A percentile compares a stretch with the other conserved stretches of the same genome.
Evolutionary conservation across 331 rosid species (phyloP).

Genomic region (Malus hybrid): DNA sequence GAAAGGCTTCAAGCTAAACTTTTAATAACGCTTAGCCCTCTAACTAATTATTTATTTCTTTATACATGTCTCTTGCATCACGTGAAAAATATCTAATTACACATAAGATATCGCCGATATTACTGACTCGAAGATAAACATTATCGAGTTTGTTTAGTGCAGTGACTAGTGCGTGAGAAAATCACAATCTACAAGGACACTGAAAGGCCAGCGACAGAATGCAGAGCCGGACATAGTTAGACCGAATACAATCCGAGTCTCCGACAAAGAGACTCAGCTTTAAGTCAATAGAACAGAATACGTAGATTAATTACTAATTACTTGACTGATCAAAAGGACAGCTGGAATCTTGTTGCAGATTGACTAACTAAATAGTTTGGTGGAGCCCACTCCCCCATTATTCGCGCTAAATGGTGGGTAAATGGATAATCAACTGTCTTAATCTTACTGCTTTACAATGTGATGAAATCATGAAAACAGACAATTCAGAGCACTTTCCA

Average conservation of each 20-base stretch:
- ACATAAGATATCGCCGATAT: no score
- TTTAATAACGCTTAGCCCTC: no score
- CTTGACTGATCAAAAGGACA: constrained; percentile 18
- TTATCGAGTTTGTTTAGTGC: no score
- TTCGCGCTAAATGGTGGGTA: constrained; percentile 40
- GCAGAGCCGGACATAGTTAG: not conserved
- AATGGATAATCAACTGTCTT: constrained; percentile 9
- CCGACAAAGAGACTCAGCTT: constrained; percentile 9
- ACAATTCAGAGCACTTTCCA: not conserved
- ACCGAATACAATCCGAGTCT: not conserved
- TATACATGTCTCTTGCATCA: not conserved
- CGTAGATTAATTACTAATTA: constrained; percentile 12
- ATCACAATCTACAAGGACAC: no score
- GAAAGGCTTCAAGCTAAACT: not conserved
- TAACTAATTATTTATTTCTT: not conserved
- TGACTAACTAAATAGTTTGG: not conserved
- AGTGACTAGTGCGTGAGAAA: no score
- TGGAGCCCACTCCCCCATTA: constrained; percentile 36
- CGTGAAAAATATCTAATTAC: no score
- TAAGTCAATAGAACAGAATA: constrained; percentile 16
- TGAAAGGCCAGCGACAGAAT: no score
- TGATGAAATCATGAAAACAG: not conserved
- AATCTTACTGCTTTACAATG: not conserved
- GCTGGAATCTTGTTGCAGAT: constrained; percentile 12
- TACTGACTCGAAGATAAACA: no score